These are phyloP conservation scores for Plantago rigida DNA, from an alignment of 305 asterid species.

Conservation along the genomic window DNA sequence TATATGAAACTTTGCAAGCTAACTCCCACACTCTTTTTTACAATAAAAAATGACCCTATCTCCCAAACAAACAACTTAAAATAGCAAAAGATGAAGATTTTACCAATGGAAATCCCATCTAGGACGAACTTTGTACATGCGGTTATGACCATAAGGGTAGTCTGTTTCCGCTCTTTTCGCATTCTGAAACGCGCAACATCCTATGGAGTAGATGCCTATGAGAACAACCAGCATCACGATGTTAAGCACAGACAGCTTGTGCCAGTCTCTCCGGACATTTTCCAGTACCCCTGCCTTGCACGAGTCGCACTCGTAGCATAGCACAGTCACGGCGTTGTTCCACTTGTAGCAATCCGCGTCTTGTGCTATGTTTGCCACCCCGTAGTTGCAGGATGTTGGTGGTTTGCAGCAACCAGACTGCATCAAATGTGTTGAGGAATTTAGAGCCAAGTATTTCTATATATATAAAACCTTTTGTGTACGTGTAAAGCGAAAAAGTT, in stretches of 20 bases:
- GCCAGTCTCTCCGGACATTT: constrained; percentile 74
- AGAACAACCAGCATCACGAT: constrained; percentile 68
- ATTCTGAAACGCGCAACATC: constrained; percentile 86
- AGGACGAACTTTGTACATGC: constrained; percentile 73
- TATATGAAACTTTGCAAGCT: background rate
- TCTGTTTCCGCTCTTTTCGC: constrained; percentile 53
- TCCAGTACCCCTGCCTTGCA: constrained; percentile 94
- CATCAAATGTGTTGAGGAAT: background rate
- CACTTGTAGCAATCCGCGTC: constrained; percentile 75
- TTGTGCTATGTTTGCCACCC: constrained; percentile 37
- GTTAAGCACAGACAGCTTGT: constrained; percentile 71
- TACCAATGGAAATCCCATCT: constrained; percentile 90
- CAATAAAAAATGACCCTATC: background rate
- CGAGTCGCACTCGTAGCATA: constrained; percentile 85
- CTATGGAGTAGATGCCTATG: constrained; percentile 70
- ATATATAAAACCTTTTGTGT: background rate
- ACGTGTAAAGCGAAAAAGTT: background rate
- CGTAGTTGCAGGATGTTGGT: constrained; percentile 78
- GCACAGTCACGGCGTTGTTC: constrained; percentile 58
- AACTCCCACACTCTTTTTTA: background rate
- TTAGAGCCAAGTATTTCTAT: background rate
- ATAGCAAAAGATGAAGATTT: constrained; percentile 1
- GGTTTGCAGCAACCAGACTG: constrained; percentile 99
- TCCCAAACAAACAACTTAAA: background rate
- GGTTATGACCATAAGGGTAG: constrained; percentile 53